Conservation (phyloP, 257 asterid species). For the Lycium barbarum region DNA sequence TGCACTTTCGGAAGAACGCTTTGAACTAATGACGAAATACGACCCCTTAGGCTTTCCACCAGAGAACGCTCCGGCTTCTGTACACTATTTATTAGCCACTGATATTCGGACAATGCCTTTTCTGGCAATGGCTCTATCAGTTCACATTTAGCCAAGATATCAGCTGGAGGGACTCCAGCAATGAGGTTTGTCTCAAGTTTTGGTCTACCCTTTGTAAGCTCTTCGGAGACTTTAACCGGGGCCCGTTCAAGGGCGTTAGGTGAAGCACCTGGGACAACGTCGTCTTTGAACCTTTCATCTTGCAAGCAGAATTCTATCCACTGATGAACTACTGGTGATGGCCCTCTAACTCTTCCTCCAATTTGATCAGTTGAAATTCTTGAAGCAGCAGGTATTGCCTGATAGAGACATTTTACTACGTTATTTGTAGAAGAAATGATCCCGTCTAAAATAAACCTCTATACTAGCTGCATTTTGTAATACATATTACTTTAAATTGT, state of each 20-base stretch:
- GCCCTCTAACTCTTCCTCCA: conserved; percentile 89
- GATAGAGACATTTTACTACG: background rate
- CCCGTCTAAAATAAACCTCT: background rate
- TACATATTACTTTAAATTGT: background rate
- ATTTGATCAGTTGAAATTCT: conserved; percentile 59
- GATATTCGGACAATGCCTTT: conserved; percentile 63
- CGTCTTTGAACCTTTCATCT: conserved; percentile 71
- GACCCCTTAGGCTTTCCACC: conserved; percentile 36
- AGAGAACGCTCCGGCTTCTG: conserved; percentile 48
- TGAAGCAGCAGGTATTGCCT: conserved; percentile 81
- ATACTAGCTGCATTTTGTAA: background rate
- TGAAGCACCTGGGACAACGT: conserved; percentile 72
- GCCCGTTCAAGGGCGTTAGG: conserved; percentile 59
- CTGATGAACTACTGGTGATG: conserved; percentile 79
- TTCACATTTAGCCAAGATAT: conserved; percentile 76
- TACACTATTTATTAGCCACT: conserved; percentile 59
- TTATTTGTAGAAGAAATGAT: background rate
- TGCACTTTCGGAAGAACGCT: conserved; percentile 41
- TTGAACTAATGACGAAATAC: conserved; percentile 39
- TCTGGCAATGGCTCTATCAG: conserved; percentile 82
- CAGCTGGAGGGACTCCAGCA: conserved; percentile 66
- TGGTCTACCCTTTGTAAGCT: conserved; percentile 52
- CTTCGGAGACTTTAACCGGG: conserved; percentile 40
- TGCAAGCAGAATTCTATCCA: conserved; percentile 94
- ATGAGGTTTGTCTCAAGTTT: conserved; percentile 78